Base-by-base conservation (phyloP, 352 stramenopile genomes). In the Globisporangium paddicum region DNA sequence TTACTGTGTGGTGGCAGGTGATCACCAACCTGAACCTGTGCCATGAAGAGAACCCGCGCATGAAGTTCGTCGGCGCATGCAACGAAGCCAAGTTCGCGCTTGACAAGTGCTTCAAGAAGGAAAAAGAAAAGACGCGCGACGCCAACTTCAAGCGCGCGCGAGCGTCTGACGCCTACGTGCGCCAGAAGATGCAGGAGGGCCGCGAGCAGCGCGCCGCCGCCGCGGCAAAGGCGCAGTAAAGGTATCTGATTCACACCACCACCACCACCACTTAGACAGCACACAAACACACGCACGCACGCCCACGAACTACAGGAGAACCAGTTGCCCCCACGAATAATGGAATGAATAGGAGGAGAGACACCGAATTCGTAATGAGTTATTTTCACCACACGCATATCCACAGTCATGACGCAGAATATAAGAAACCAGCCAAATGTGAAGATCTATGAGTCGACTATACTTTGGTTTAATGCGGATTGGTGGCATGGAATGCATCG, bases 51-150 rank as follows among this genome's bases (percentile, higher is more conserved):
- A 86, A 95, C 70, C 81, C 85, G 45, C 69, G 72, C 50, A 67
- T 73, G 59, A 95, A 95, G 68, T 95, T 93, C 60, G 64, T 89
- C 19, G 85, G 85, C 14, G 77, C 68, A 5, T 95, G 85, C 55
- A 86, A 79, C 45, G 69, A 89, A 7, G 57, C 77, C 14, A 95
- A 95, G 64, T 68, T 71, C n/a, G 79, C 73, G 6, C 66, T 95
- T 41, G 83, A 95, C 68, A 72, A 77, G 56, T 95, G 85, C 65
- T 93, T 95, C 58, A 82, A 75, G 30, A 64, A 71, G 2, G 84
- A 94, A 60, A 94, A 92, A 55, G 64, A 73, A 37, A 66, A 70
- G 32, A 77, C 82, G 23, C 80, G 84, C 46, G 73, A 67, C 10
- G 79, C 73, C 32, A 94, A 94, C 48, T 69, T 94, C 46, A 62